phyloP scores from a whole-genome alignment of 1,284 basidiomycete genomes.

The Vanrija pseudolonga region DNA sequence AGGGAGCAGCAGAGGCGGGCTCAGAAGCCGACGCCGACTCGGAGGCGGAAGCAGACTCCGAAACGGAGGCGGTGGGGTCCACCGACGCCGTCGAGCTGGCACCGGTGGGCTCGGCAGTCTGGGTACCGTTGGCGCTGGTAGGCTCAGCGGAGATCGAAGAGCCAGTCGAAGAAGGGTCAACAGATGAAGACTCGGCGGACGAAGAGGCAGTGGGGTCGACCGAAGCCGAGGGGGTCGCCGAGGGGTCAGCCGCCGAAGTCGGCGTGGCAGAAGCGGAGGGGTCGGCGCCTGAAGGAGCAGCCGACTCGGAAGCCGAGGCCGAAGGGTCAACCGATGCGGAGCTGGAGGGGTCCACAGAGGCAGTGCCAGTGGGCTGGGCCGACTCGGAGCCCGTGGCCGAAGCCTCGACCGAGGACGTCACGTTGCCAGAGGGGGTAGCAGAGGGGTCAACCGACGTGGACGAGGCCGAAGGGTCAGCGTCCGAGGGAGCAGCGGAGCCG shows the following conservation, averaged over 20 bases:
- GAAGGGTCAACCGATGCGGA: neutral
- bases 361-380: neutral
- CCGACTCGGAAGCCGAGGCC: neutral
- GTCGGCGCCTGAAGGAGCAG: neutral
- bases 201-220: neutral
- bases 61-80: neutral
- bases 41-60: neutral
- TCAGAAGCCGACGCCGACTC: too few relatives aligned
- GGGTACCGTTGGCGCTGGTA: neutral
- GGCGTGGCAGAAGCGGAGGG: neutral
- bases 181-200: neutral
- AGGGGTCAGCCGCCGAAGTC: neutral
- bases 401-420: neutral
- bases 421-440: neutral
- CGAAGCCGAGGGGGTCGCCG: neutral
- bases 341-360: neutral
- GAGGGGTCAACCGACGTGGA: too few relatives aligned
- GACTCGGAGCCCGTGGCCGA: neutral
- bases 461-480: neutral
- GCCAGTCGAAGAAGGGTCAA: constrained; percentile 8
- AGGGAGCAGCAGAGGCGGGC: too few relatives aligned
- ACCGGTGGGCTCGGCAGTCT: neutral
- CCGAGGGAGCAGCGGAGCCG: too few relatives aligned
- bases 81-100: neutral
- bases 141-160: neutral